Evolutionary conservation across 202 grass and related monocot genomes (phyloP), one percentile per base, ranked within the genome.

Genomic region (Saccharum hybrid): DNA sequence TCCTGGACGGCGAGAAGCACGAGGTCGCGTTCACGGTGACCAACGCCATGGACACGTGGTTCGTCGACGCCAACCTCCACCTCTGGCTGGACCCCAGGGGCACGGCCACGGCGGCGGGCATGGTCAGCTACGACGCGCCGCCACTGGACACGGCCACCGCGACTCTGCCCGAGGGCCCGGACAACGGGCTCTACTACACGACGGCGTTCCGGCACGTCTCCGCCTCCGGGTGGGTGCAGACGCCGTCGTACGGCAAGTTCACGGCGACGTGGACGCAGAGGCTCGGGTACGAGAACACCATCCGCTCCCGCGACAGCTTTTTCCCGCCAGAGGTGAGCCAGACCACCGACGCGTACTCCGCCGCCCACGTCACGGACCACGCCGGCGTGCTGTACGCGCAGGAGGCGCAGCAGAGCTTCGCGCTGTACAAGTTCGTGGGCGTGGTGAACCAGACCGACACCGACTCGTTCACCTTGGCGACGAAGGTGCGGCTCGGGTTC

Each of bases 31-130:
- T 97, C 81, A 76, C 76, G 8, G 94, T 97, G 73, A 90, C 88
- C 76, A 97, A 91, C 10, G 78, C 83, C 60, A 78, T 76, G 39
- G 13, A 74, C 61, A 66, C 23, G 81, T 97, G 94, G 91, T 75
- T 61, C 81, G 68, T 97, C 28, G 84, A 88, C 79, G 94, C 85
- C 22, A 97, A 97, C 86, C 88, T 97, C 37, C 94, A 94, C 75
- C 87, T 97, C 37, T 97, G 94, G 94, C 46, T 94, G 6, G 94
- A 97, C 67, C 88, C 84, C 0, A 83, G 77, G 56, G 68, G 81
- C 2, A 22, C 62, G 22, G 43, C 78, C 26, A 28, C 0, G 26
- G 26, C 26, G n/a, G 94, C 86, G 22, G 9, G 71, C 13, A 7
- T 88, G 34, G 39, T 76, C 18, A 88, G 78, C 70, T 91, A 94